Evolutionary conservation across 129 eudicot species (phyloP).

Genomic region (Silybum marianum): DNA sequence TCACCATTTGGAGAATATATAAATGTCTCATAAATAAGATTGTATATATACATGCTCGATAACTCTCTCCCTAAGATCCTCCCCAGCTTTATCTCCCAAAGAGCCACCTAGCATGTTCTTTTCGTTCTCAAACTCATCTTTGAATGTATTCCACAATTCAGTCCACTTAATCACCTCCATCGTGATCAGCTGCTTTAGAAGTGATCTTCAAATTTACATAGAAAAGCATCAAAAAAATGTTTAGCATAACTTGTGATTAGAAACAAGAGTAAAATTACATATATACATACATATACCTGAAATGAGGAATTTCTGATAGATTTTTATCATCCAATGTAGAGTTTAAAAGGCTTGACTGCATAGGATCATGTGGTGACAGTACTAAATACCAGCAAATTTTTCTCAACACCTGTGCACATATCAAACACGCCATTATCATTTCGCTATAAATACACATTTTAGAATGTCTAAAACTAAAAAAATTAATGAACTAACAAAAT

Average conservation of each 20-base stretch:
- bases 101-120: constrained; percentile 87
- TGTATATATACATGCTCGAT: constrained; percentile 72
- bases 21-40: neutral
- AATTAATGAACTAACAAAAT: neutral
- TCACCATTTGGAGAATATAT: neutral
- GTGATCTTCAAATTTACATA: constrained; percentile 37
- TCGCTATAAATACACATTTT: neutral
- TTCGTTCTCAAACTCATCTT: constrained; percentile 86
- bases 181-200: constrained; percentile 74
- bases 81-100: constrained; percentile 85
- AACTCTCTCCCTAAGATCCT: constrained; percentile 82
- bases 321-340: constrained; percentile 92
- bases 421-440: neutral
- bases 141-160: constrained; percentile 67
- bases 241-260: neutral
- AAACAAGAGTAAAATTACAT: neutral
- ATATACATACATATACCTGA: constrained; percentile 43
- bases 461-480: neutral
- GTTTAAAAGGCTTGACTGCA: constrained; percentile 94
- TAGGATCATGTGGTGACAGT: constrained; percentile 91
- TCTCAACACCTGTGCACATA: constrained; percentile 58
- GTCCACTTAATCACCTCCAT: constrained; percentile 98
- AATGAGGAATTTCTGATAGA: constrained; percentile 82
- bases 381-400: constrained; percentile 93
- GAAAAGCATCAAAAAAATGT: neutral